phyloP scores from a whole-genome alignment of 305 asterid species.

The Nicotiana rustica region DNA sequence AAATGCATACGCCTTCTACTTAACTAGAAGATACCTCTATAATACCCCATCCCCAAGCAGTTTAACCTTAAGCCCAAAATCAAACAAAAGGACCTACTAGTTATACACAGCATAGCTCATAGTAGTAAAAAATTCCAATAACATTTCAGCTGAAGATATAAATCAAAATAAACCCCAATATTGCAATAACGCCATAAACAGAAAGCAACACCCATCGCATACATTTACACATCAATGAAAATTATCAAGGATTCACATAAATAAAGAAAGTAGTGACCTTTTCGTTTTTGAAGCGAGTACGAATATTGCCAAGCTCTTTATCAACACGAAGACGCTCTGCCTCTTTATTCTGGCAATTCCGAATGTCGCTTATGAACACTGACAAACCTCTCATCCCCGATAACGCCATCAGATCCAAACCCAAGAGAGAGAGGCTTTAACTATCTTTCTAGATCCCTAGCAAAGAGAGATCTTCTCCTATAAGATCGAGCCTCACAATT shows the following conservation, averaged over 20 bases:
- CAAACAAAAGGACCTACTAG: conserved; percentile 11
- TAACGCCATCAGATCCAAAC: conserved; percentile 99
- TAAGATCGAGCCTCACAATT: conserved; percentile 18
- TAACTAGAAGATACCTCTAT: background rate
- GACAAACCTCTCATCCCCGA: conserved; percentile 92
- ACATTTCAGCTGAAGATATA: background rate
- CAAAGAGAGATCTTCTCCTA: conserved; percentile 38
- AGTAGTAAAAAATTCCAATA: background rate
- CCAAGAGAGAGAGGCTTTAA: conserved; percentile 31
- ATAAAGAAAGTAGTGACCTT: conserved; percentile 50
- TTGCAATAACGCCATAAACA: background rate
- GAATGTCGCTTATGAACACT: conserved; percentile 81
- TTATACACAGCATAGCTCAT: too few species aligned
- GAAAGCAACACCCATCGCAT: background rate
- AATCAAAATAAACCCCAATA: background rate
- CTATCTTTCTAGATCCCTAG: conserved; percentile 27
- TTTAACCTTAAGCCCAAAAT: conserved; percentile 1
- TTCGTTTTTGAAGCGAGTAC: conserved; percentile 95
- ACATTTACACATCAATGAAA: background rate
- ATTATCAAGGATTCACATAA: background rate
- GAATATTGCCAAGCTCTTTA: conserved; percentile 97
- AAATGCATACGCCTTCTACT: conserved; percentile 40
- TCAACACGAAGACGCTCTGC: conserved; percentile 98
- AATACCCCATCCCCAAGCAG: background rate
- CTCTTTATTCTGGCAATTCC: conserved; percentile 98